A percentile compares a stretch with the other conserved stretches of the same genome.
Conservation (phyloP, 2,329 filamentous ascomycete genomes). For the Penicillium sp. region DNA sequence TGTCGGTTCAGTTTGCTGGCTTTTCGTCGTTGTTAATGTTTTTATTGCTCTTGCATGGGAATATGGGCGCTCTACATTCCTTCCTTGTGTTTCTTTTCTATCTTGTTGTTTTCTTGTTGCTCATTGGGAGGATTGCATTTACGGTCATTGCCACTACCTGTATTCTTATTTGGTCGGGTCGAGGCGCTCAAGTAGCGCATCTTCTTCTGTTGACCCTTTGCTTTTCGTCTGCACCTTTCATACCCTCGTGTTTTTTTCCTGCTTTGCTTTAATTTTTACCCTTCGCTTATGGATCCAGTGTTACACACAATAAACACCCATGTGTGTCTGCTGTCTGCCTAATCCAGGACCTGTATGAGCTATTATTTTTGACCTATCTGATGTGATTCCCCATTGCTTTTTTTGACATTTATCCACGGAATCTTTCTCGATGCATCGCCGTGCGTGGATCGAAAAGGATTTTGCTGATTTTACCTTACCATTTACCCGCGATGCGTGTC, state of each 20-base stretch:
- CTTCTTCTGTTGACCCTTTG: conserved; percentile 23
- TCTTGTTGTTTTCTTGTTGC: conserved; percentile 20
- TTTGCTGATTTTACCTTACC: conserved; percentile 17
- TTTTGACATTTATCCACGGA: conserved; percentile 28
- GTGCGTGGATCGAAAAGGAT: conserved; percentile 28
- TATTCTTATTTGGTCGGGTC: conserved; percentile 29
- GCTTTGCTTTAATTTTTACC: conserved; percentile 16
- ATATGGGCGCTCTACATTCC: conserved; percentile 34
- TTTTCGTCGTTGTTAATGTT: conserved; percentile 8
- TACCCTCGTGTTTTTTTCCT: conserved; percentile 35
- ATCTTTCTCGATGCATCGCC: conserved; percentile 30
- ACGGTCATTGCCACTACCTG: conserved; percentile 29
- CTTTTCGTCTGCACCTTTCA: conserved; percentile 30
- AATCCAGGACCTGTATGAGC: conserved; percentile 28
- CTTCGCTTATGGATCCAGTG: conserved; percentile 13
- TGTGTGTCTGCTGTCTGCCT: conserved; percentile 7
- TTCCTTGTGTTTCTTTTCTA: conserved; percentile 9
- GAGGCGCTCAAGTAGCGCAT: conserved; percentile 24
- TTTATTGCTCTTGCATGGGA: conserved; percentile 31
- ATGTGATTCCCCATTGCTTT: conserved; percentile 29
- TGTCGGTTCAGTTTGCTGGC: conserved; percentile 21
- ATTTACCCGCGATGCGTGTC: conserved; percentile 10
- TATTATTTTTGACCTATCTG: conserved; percentile 28
- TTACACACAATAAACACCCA: conserved; percentile 9
- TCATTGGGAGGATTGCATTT: conserved; percentile 37